Evolutionary conservation across 495 filamentous ascomycete genomes (phyloP), one percentile per base, ranked within the genome.

Genomic region (Pseudomonodictys pantanalensis): DNA sequence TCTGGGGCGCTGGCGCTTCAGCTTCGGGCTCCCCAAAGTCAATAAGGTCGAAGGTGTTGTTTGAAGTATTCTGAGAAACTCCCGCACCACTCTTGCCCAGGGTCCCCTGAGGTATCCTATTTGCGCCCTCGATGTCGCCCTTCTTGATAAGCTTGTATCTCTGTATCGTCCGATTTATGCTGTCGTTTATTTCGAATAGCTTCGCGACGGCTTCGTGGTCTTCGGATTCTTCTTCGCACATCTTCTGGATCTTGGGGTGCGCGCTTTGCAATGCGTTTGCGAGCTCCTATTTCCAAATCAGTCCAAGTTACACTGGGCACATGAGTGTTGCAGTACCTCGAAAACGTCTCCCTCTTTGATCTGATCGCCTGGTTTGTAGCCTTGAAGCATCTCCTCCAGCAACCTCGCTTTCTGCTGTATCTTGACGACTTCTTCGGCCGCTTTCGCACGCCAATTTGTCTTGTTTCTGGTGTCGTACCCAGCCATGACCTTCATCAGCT

Each of bases 211-310:
- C 93, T 74, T 97, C 95, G 45, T 89, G 83, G 68, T 98, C 93
- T 38, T 97, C 93, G 12, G 90, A 96, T 69, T 98, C 93, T 68
- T 97, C 93, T 70, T 98, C 95, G 70, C 95, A 96, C 92, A 98
- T 98, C 75, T 87, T 96, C 68, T 96, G 91, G 54, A 97, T 98
- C 76, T 98, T 97, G 0, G 93, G 95, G 52, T 97, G 95, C 10
- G 93, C 95, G 64, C 89, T 96, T 71, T 89, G 89, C 28, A 98
- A 77, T 3, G 93, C 85, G 66, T 85, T 87, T n/a, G 91, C 91
- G 48, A 98, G 83, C 76, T 97, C 93, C 80, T 88, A n/a, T n/a
- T n/a, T n/a, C n/a, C n/a, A 62, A 2, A 46, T 2, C 25, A 46
- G 15, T n/a, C 22, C 23, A 26, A 43, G 2, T 50, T 38, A 26